Percentiles rank a stretch among this genome's conserved stretches.
phyloP scores from a whole-genome alignment of 352 stramenopile genomes.

The Phytophthora meadii region DNA sequence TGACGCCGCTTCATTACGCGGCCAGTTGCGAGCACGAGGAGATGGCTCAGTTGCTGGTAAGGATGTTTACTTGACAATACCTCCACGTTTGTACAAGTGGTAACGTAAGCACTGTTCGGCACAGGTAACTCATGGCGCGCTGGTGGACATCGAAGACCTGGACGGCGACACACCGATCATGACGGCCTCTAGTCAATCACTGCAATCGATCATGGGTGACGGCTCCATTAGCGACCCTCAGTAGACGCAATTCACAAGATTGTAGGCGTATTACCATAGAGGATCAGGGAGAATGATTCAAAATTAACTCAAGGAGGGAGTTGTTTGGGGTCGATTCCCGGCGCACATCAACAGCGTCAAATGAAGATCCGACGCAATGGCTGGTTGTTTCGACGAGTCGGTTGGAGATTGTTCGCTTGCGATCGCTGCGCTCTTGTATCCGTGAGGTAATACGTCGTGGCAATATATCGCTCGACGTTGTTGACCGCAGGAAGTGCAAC shows the following conservation, averaged over 20 bases:
- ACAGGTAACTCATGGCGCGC: slow-evolving; percentile 69
- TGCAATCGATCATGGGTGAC: slow-evolving; percentile 57
- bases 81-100: not conserved
- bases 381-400: too few relatives aligned
- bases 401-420: too few relatives aligned
- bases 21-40: slow-evolving; percentile 75
- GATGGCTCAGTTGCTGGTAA: slow-evolving; percentile 69
- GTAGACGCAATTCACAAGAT: slow-evolving; percentile 28
- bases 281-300: slow-evolving; percentile 7
- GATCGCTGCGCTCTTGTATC: too few relatives aligned
- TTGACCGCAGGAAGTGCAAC: too few relatives aligned
- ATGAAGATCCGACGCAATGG: too few relatives aligned
- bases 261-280: slow-evolving; percentile 28
- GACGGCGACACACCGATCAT: slow-evolving; percentile 72
- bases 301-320: too few relatives aligned
- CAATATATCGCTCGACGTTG: too few relatives aligned
- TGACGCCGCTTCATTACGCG: slow-evolving; percentile 83
- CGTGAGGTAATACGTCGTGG: too few relatives aligned
- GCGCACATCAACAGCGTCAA: too few relatives aligned
- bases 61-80: slow-evolving; percentile 26
- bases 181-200: slow-evolving; percentile 43
- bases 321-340: too few relatives aligned
- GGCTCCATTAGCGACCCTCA: slow-evolving; percentile 26
- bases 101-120: slow-evolving; percentile 11
- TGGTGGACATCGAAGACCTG: slow-evolving; percentile 64